Percentiles rank a stretch among this genome's conserved stretches.
Conservation (phyloP, 148 eudicot species). For the Camellia sinensis region DNA sequence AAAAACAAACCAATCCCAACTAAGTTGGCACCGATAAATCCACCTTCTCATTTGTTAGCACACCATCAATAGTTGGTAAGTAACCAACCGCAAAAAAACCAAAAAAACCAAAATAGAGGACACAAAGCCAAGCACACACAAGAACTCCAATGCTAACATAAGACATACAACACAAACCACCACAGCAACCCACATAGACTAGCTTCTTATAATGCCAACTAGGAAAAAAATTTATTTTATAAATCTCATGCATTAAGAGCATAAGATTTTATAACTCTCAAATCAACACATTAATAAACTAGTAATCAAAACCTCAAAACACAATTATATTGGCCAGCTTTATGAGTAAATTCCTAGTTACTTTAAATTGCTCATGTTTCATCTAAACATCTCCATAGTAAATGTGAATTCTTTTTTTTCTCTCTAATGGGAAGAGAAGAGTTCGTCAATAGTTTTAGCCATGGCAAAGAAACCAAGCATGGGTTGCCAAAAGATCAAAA, state of each 20-base stretch:
- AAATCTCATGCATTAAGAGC: slow-evolving; percentile 31
- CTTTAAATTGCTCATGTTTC: slow-evolving; percentile 24
- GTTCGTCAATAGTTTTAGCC: slow-evolving; percentile 9
- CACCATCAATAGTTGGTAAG: too few relatives aligned
- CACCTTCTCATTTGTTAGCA: too few relatives aligned
- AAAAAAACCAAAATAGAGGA: too few relatives aligned
- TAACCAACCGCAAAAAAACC: too few relatives aligned
- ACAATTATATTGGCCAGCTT: slow-evolving; percentile 12
- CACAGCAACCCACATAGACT: too few relatives aligned
- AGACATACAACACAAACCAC: too few relatives aligned
- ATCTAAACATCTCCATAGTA: not conserved
- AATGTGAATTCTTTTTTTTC: not conserved
- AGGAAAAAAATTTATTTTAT: slow-evolving; percentile 28
- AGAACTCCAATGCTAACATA: too few relatives aligned
- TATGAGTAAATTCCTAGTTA: not conserved
- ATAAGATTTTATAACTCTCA: slow-evolving; percentile 43
- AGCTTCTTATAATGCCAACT: slow-evolving; percentile 5
- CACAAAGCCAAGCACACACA: too few relatives aligned
- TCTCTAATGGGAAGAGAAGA: too few relatives aligned
- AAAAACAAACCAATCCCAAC: too few relatives aligned
- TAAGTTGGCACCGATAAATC: too few relatives aligned
- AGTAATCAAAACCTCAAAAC: not conserved
- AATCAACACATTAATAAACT: slow-evolving; percentile 30
- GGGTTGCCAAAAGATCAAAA: slow-evolving; percentile 63
- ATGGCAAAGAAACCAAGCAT: slow-evolving; percentile 51